phyloP scores from a whole-genome alignment of 257 asterid species.

The Rauvolfia tetraphylla region DNA sequence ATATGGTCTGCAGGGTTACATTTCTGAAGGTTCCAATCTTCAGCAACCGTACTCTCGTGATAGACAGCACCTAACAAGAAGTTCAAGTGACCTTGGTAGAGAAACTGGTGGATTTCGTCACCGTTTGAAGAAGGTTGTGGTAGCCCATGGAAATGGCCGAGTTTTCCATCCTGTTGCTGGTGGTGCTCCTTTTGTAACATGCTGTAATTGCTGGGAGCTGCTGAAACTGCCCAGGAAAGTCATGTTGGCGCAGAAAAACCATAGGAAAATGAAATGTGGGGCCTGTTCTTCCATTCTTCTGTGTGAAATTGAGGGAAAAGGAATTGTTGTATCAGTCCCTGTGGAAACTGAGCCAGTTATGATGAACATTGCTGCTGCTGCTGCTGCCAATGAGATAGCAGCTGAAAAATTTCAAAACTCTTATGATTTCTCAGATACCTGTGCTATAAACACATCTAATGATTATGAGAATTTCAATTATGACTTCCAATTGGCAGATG shows the following conservation, averaged over 20 bases:
- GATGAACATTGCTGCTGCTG: slow-evolving; percentile 39
- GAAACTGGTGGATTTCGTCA: slow-evolving; percentile 46
- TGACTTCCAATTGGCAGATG: slow-evolving; percentile 22
- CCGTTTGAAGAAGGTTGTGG: slow-evolving; percentile 46
- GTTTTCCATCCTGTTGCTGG: slow-evolving; percentile 63
- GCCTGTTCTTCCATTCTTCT: slow-evolving; percentile 71
- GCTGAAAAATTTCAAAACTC: slow-evolving; percentile 46
- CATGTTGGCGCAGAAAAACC: slow-evolving; percentile 38
- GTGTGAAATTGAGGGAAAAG: slow-evolving; percentile 54
- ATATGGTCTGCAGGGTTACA: slow-evolving; percentile 35
- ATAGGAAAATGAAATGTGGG: slow-evolving; percentile 68
- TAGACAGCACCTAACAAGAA: slow-evolving; percentile 37
- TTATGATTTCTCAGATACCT: slow-evolving; percentile 34
- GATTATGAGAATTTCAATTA: slow-evolving; percentile 39
- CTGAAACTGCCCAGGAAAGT: slow-evolving; percentile 58
- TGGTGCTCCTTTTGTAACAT: slow-evolving; percentile 86
- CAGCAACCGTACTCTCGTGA: slow-evolving; percentile 34
- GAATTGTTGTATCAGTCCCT: slow-evolving; percentile 43
- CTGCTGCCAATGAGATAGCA: slow-evolving; percentile 43
- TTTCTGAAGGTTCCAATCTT: slow-evolving; percentile 34
- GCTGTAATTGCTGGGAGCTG: slow-evolving; percentile 78
- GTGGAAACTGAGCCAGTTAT: slow-evolving; percentile 44
- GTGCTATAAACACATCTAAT: slow-evolving; percentile 33
- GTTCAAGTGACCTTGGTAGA: slow-evolving; percentile 48
- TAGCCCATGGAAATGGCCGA: slow-evolving; percentile 35